These are phyloP conservation scores for Durio zibethinus DNA, from an alignment of 345 rosid species.

Conservation along the genomic window DNA sequence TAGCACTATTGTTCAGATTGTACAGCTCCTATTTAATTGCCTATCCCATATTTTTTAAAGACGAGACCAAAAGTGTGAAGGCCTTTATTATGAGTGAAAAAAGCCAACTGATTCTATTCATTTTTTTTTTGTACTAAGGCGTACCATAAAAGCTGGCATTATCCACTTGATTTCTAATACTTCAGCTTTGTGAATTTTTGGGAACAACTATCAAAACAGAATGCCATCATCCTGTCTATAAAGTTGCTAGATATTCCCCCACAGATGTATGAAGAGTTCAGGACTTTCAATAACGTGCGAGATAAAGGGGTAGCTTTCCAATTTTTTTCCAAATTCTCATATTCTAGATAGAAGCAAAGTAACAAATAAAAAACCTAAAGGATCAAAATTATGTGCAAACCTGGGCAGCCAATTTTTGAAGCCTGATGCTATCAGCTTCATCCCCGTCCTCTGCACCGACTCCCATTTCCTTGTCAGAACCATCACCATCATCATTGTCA, in stretches of 20 bases:
- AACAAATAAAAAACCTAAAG: neutral
- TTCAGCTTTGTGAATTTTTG: neutral
- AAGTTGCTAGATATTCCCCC: neutral
- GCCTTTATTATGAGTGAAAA: neutral
- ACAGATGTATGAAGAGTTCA: neutral
- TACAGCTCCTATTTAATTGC: neutral
- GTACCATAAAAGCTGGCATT: neutral
- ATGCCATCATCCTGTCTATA: neutral
- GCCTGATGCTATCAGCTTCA: constrained; percentile 77
- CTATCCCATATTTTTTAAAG: neutral
- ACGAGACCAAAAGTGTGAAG: neutral
- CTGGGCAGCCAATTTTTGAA: constrained; percentile 88
- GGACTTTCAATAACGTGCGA: neutral
- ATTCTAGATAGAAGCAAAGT: neutral
- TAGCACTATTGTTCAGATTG: neutral
- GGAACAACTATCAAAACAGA: neutral
- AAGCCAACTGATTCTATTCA: neutral
- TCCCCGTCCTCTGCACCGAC: constrained; percentile 92
- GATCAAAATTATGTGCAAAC: constrained; percentile 30
- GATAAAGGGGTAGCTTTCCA: neutral
- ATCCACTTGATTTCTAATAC: neutral
- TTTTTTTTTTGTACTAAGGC: neutral
- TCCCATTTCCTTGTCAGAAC: constrained; percentile 94
- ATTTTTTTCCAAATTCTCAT: neutral
- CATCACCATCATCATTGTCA: constrained; percentile 87